Percentiles rank a stretch among this genome's conserved stretches.
These are phyloP conservation scores for Pichia nakasei DNA, from an alignment of 805 yeast species.

Conservation along the genomic window DNA sequence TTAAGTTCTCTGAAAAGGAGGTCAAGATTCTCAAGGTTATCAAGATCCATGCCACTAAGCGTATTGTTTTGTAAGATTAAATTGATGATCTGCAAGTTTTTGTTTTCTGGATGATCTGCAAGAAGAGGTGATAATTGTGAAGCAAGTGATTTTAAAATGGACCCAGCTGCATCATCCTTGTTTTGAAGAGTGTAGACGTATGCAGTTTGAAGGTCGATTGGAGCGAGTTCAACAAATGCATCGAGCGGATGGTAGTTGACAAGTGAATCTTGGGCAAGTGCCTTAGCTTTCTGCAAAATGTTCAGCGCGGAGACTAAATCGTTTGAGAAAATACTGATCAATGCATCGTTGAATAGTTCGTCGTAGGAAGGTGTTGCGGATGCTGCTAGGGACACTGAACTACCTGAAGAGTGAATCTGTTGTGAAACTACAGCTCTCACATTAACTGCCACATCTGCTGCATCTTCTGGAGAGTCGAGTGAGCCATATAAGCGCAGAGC, in stretches of 20 bases:
- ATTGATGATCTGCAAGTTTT: conserved; percentile 31
- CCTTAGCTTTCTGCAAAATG: conserved; percentile 37
- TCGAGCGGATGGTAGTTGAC: conserved; percentile 39
- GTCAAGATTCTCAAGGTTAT: conserved; percentile 8
- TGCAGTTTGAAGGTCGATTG: conserved; percentile 54
- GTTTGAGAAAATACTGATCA: conserved; percentile 36
- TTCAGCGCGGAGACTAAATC: conserved; percentile 33
- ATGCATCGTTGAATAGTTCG: conserved; percentile 49
- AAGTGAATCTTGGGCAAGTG: conserved; percentile 30
- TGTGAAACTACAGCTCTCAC: conserved; percentile 63
- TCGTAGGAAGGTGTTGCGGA: conserved; percentile 37
- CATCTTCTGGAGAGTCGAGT: conserved; percentile 34
- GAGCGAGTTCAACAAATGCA: conserved; percentile 41
- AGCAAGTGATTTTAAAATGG: conserved; percentile 27
- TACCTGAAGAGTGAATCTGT: conserved; percentile 2
- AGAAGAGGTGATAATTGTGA: conserved; percentile 3
- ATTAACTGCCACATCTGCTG: conserved; percentile 48
- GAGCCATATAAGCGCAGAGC: conserved; percentile 40
- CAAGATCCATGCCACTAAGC: conserved; percentile 20
- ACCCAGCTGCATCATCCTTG: too few species aligned
- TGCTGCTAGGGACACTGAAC: conserved; percentile 13
- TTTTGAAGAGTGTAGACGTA: conserved; percentile 38
- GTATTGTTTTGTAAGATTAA: conserved; percentile 32
- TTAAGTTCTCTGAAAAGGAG: conserved; percentile 25
- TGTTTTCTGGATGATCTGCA: conserved; percentile 23